These are phyloP conservation scores for Rhizopogon rudus DNA, from an alignment of 768 basidiomycete species.

Conservation along the genomic window DNA sequence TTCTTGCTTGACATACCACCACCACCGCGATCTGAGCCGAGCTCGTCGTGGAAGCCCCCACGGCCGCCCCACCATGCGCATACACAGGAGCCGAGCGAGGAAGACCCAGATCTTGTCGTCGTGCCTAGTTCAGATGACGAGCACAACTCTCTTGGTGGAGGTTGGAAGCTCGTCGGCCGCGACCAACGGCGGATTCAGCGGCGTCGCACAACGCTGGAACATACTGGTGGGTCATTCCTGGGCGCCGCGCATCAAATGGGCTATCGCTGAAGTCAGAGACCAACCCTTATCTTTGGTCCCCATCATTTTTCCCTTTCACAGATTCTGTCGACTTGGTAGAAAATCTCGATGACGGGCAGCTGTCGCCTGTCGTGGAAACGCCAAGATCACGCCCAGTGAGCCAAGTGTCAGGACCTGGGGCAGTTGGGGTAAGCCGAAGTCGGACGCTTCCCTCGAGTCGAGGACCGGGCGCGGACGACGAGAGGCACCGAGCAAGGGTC, in stretches of 20 bases:
- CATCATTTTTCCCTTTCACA: conserved; percentile 10
- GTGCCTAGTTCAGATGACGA: conserved; percentile 47
- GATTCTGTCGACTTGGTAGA: conserved; percentile 13
- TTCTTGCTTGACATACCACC: conserved; percentile 88
- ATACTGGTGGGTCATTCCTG: conserved; percentile 27
- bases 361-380: conserved; percentile 46
- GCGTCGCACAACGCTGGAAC: conserved; percentile 54
- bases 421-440: conserved; percentile 49
- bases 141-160: conserved; percentile 34
- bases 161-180: conserved; percentile 49
- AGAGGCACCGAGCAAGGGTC: conserved; percentile 33
- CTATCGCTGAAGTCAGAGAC: conserved; percentile 18
- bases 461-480: conserved; percentile 26
- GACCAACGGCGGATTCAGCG: conserved; percentile 42
- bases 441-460: conserved; percentile 51
- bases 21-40: conserved; percentile 40
- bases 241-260: conserved; percentile 24
- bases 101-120: conserved; percentile 42
- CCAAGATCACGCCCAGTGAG: conserved; percentile 27
- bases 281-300: conserved; percentile 9
- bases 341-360: conserved; percentile 28
- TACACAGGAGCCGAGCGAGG: conserved; percentile 19
- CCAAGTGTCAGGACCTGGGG: conserved; percentile 20
- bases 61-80: conserved; percentile 7
- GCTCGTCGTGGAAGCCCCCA: conserved; percentile 23